phyloP scores from a whole-genome alignment of 352 stramenopile genomes.

The Blastocystis hominis region DNA sequence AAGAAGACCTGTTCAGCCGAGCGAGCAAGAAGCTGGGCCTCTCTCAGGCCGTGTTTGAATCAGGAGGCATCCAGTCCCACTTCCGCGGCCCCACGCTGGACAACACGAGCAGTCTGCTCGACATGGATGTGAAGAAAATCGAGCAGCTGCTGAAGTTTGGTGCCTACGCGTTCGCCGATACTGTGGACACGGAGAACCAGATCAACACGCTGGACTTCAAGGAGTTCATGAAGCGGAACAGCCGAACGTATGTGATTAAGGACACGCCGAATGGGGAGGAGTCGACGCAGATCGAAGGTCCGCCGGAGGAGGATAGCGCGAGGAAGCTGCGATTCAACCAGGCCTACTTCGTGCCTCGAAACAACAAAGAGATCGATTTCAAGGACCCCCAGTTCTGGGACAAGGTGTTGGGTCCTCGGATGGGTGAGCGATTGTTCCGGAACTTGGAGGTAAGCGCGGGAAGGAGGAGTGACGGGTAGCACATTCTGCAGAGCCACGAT shows the following conservation, averaged over 20 bases:
- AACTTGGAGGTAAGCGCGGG: slow-evolving; percentile 76
- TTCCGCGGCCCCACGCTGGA: slow-evolving; percentile 19
- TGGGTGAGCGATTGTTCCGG: slow-evolving; percentile 73
- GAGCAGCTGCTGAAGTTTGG: slow-evolving; percentile 94
- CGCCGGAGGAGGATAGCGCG: slow-evolving; percentile 72
- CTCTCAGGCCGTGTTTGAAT: slow-evolving; percentile 81
- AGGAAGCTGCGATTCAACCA: slow-evolving; percentile 66
- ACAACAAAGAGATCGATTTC: slow-evolving; percentile 83
- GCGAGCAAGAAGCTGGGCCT: slow-evolving; percentile 94
- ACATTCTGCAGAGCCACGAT: slow-evolving; percentile 62
- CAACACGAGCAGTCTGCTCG: slow-evolving; percentile 78
- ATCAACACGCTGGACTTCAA: slow-evolving; percentile 71
- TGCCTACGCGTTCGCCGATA: slow-evolving; percentile 94
- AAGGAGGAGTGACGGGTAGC: slow-evolving; percentile 59
- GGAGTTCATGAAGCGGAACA: slow-evolving; percentile 53
- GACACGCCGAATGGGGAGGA: slow-evolving; percentile 4
- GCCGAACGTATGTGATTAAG: slow-evolving; percentile 48
- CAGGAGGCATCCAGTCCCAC: slow-evolving; percentile 18
- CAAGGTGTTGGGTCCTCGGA: slow-evolving; percentile 78
- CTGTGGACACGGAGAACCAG: slow-evolving; percentile 68
- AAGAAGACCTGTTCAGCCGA: slow-evolving; percentile 98
- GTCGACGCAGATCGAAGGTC: not conserved
- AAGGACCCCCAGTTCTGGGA: slow-evolving; percentile 98
- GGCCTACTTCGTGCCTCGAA: slow-evolving; percentile 59
- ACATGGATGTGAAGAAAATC: slow-evolving; percentile 87